phyloP scores from a whole-genome alignment of 1,284 basidiomycete species.

The Ganoderma multipileum region DNA sequence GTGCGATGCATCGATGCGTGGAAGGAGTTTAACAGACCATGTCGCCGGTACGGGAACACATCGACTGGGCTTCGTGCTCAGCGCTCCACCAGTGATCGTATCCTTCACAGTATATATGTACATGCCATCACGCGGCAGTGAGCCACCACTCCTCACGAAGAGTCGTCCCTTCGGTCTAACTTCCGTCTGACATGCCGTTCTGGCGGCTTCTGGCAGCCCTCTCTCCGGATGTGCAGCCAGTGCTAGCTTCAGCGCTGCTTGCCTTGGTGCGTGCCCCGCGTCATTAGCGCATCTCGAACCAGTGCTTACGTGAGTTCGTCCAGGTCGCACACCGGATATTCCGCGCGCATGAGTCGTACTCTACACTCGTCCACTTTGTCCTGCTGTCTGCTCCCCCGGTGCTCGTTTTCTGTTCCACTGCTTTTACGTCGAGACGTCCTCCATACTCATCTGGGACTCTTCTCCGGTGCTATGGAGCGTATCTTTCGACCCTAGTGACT shows the following conservation, averaged over 20 bases:
- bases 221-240: neutral
- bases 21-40: neutral
- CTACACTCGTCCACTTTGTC: constrained; percentile 5
- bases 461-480: constrained; percentile 2
- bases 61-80: neutral
- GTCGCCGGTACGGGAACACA: neutral
- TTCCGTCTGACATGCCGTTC: neutral
- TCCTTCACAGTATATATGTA: neutral
- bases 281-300: neutral
- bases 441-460: neutral
- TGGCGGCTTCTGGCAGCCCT: neutral
- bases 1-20: neutral
- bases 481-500: constrained; percentile 21
- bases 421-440: neutral
- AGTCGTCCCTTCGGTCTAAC: neutral
- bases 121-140: neutral
- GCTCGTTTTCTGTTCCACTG: neutral
- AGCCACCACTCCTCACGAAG: neutral
- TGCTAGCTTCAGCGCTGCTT: neutral
- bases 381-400: constrained; percentile 24
- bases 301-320: neutral
- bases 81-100: neutral
- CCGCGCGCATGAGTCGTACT: constrained; percentile 4
- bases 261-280: neutral
- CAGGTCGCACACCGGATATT: neutral